phyloP scores from a whole-genome alignment of 1,284 basidiomycete species.

The Malassezia caprae region DNA sequence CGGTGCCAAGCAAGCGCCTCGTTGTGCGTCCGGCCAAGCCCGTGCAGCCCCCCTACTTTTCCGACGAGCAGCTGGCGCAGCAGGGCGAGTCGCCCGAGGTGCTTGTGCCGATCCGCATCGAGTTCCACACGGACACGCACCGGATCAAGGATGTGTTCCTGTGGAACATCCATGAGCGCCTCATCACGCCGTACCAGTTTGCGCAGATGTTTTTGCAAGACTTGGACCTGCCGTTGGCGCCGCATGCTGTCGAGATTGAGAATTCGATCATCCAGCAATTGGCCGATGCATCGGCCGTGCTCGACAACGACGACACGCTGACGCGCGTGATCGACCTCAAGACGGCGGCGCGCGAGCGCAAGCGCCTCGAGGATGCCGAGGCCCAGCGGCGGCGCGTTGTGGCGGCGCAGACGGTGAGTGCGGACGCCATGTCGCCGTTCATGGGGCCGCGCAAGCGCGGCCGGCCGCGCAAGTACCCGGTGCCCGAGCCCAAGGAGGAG shows the following conservation, averaged over 20 bases:
- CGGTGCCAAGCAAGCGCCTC: conserved; percentile 72
- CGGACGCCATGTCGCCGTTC: background rate
- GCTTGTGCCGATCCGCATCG: conserved; percentile 82
- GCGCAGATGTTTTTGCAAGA: conserved; percentile 77
- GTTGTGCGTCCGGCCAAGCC: conserved; percentile 56
- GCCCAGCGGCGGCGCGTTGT: conserved; percentile 5
- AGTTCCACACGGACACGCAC: conserved; percentile 82
- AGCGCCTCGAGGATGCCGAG: conserved; percentile 9
- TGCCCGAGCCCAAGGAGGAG: background rate
- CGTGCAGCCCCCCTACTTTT: conserved; percentile 64
- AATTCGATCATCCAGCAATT: conserved; percentile 79
- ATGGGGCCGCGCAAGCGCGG: conserved; percentile 9
- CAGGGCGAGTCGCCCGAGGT: conserved; percentile 53
- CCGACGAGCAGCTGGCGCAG: conserved; percentile 31
- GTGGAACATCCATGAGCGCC: conserved; percentile 74
- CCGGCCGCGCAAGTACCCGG: conserved; percentile 16
- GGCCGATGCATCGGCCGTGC: conserved; percentile 65
- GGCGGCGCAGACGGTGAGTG: background rate
- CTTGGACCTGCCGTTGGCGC: conserved; percentile 61
- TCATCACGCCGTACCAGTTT: conserved; percentile 72
- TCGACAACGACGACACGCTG: conserved; percentile 9
- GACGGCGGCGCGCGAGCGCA: conserved; percentile 10
- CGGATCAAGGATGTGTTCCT: conserved; percentile 87
- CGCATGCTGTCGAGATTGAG: conserved; percentile 67
- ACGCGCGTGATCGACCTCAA: conserved; percentile 15